Evolutionary conservation across 441 rosid species (phyloP).

Genomic region (Hura crepitans): DNA sequence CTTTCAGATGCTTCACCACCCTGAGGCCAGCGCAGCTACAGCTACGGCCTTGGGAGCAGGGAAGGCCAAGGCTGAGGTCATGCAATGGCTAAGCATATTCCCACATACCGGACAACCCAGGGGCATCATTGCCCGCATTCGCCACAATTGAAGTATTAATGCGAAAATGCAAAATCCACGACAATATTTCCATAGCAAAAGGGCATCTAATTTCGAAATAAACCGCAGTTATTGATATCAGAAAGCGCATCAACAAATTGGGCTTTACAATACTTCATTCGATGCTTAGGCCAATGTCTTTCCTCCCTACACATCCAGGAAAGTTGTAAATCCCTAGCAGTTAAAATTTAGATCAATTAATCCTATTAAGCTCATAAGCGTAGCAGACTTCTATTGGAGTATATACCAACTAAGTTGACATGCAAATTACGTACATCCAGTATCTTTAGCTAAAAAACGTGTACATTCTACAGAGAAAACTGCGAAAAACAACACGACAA

Average conservation of each 20-base stretch:
- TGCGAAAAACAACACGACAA: not conserved
- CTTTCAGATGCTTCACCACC: not conserved
- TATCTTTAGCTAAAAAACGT: too few species aligned
- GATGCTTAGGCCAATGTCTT: slow-evolving; percentile 21
- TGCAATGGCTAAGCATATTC: slow-evolving; percentile 39
- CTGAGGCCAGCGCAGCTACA: slow-evolving; percentile 6
- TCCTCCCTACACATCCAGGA: slow-evolving; percentile 40
- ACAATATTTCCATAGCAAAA: slow-evolving; percentile 48
- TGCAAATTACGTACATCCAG: too few species aligned
- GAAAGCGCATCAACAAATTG: slow-evolving; percentile 46
- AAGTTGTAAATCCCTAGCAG: not conserved
- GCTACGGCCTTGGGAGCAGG: not conserved
- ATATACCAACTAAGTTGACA: too few species aligned
- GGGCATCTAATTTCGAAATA: slow-evolving; percentile 40
- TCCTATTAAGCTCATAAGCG: not conserved
- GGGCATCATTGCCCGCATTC: slow-evolving; percentile 45
- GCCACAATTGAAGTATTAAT: slow-evolving; percentile 36
- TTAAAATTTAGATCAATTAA: not conserved
- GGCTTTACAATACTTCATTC: slow-evolving; percentile 44
- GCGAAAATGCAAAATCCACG: slow-evolving; percentile 37
- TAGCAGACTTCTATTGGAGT: too few species aligned
- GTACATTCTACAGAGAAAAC: not conserved
- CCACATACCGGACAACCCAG: slow-evolving; percentile 40
- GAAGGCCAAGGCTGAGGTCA: slow-evolving; percentile 5
- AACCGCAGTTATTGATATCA: slow-evolving; percentile 44